These are phyloP conservation scores for Solanum microdontum DNA, from an alignment of 257 asterid species.

Conservation along the genomic window DNA sequence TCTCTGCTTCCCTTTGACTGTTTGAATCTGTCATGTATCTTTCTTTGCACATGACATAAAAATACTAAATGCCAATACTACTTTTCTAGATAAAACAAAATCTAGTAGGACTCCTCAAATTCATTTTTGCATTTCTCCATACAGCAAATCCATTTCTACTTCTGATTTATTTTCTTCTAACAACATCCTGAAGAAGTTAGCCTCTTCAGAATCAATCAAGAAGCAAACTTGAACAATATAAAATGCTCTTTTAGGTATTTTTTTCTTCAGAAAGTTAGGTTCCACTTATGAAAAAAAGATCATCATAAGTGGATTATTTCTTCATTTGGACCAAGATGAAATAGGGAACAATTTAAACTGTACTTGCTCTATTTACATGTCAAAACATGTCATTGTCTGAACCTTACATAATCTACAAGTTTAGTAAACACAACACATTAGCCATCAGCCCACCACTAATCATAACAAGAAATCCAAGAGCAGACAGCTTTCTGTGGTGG, in stretches of 20 bases:
- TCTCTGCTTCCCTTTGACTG: neutral
- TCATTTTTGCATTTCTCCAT: neutral
- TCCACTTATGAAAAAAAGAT: neutral
- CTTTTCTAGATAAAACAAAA: neutral
- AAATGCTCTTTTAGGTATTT: neutral
- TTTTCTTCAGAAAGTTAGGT: neutral
- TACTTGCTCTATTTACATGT: neutral
- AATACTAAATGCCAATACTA: neutral
- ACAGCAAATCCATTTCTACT: neutral
- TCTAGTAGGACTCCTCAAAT: neutral
- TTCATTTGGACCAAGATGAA: neutral
- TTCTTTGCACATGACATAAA: neutral
- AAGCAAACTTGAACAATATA: neutral
- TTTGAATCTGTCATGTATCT: neutral
- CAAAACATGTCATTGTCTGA: neutral
- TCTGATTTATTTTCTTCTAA: neutral
- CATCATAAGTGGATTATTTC: neutral
- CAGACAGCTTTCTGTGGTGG: neutral
- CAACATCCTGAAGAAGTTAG: neutral
- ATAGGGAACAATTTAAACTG: neutral
- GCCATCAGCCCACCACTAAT: neutral
- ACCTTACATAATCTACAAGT: neutral
- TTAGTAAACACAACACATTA: neutral
- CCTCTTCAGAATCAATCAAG: neutral
- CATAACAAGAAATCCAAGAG: neutral